A percentile compares a stretch with the other conserved stretches of the same genome.
Evolutionary conservation across 257 asterid species (phyloP).

Genomic region (Phtheirospermum japonicum): DNA sequence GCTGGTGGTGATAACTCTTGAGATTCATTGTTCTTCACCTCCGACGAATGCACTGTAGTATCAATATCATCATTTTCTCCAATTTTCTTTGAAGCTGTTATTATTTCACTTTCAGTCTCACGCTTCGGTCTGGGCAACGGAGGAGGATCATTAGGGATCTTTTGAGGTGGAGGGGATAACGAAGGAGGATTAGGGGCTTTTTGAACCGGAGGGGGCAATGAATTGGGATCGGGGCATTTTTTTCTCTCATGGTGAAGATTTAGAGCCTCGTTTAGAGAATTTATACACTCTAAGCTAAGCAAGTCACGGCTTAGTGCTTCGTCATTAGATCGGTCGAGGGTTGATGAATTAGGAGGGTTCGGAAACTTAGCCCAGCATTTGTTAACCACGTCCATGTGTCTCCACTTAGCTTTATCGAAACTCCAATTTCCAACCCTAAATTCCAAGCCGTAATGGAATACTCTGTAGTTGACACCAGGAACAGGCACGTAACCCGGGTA

Average conservation of each 20-base stretch:
- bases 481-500: conserved; percentile 86
- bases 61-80: conserved; percentile 37
- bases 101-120: conserved; percentile 30
- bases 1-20: conserved; percentile 46
- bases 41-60: conserved; percentile 17
- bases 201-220: conserved; percentile 31
- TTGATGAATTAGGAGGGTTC: conserved; percentile 66
- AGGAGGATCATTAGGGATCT: conserved; percentile 29
- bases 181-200: conserved; percentile 32
- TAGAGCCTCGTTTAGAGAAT: conserved; percentile 70
- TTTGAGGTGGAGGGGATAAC: conserved; percentile 23
- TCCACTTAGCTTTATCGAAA: conserved; percentile 92
- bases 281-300: conserved; percentile 84
- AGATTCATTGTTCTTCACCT: conserved; percentile 34
- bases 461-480: conserved; percentile 71
- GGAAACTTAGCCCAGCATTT: conserved; percentile 86
- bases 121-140: conserved; percentile 28
- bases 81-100: conserved; percentile 27
- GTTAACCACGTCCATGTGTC: conserved; percentile 60
- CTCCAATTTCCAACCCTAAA: conserved; percentile 84
- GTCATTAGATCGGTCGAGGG: conserved; percentile 54
- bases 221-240: conserved; percentile 52
- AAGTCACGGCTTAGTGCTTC: conserved; percentile 62
- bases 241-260: conserved; percentile 47
- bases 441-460: conserved; percentile 87